Evolutionary conservation across 305 asterid species (phyloP).

Genomic region (Fraxinus platypoda): DNA sequence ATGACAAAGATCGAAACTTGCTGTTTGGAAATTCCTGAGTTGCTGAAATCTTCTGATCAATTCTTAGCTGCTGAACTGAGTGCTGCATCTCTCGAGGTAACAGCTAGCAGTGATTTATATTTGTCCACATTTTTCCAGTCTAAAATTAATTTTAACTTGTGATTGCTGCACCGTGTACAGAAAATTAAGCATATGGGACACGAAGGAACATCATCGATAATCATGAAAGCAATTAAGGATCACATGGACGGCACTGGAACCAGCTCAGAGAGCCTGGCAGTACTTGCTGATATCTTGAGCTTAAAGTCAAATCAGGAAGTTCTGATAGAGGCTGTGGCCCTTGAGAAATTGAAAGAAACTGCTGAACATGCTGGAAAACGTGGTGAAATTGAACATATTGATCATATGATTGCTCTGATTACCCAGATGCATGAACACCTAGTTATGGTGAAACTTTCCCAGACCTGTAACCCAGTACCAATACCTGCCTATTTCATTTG

Average conservation of each 20-base stretch:
- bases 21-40: slow-evolving; percentile 52
- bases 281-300: slow-evolving; percentile 62
- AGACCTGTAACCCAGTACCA: slow-evolving; percentile 58
- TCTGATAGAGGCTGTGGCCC: slow-evolving; percentile 83
- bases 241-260: slow-evolving; percentile 70
- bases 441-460: slow-evolving; percentile 63
- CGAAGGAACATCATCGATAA: slow-evolving; percentile 51
- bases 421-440: slow-evolving; percentile 81
- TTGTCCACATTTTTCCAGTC: slow-evolving; percentile 2
- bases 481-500: slow-evolving; percentile 89
- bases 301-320: slow-evolving; percentile 78
- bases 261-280: slow-evolving; percentile 57
- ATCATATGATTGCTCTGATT: slow-evolving; percentile 68
- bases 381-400: slow-evolving; percentile 69
- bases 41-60: slow-evolving; percentile 44
- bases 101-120: slow-evolving; percentile 14
- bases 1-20: slow-evolving; percentile 33
- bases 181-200: slow-evolving; percentile 57
- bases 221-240: slow-evolving; percentile 57
- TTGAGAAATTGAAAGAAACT: slow-evolving; percentile 85
- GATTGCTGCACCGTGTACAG: slow-evolving; percentile 47
- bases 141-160: background rate
- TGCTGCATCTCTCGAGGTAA: slow-evolving; percentile 65
- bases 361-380: slow-evolving; percentile 75
- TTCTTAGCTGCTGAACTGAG: slow-evolving; percentile 47